A percentile compares a stretch with the other conserved stretches of the same genome.
Evolutionary conservation across 495 filamentous ascomycete genomes (phyloP).

Genomic region (Aspergillus indologenus): DNA sequence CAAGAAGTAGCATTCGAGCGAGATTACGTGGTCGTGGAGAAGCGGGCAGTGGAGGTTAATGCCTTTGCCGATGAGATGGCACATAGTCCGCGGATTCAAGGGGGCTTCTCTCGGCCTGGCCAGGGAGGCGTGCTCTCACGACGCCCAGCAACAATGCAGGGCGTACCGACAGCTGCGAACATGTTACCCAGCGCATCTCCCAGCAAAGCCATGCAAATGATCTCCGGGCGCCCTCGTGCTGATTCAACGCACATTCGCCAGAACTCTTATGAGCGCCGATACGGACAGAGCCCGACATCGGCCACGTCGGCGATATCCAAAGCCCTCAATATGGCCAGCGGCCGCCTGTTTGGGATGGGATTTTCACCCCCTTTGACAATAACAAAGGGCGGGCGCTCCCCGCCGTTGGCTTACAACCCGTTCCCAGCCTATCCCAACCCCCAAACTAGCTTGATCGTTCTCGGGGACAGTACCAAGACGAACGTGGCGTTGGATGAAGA

Average conservation of each 20-base stretch:
- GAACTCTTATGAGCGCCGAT: slow-evolving; percentile 75
- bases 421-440: slow-evolving; percentile 81
- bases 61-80: slow-evolving; percentile 94
- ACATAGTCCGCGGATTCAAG: slow-evolving; percentile 62
- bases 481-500: slow-evolving; percentile 73
- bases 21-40: slow-evolving; percentile 95
- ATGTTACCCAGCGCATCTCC: slow-evolving; percentile 36
- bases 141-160: slow-evolving; percentile 62
- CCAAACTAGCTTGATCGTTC: slow-evolving; percentile 55
- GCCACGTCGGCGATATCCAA: slow-evolving; percentile 89
- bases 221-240: slow-evolving; percentile 56
- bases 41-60: slow-evolving; percentile 91
- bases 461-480: slow-evolving; percentile 61
- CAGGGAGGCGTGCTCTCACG: slow-evolving; percentile 54
- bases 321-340: slow-evolving; percentile 89
- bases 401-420: slow-evolving; percentile 72
- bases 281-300: slow-evolving; percentile 72
- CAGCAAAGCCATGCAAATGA: slow-evolving; percentile 66
- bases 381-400: slow-evolving; percentile 63
- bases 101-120: slow-evolving; percentile 34
- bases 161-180: slow-evolving; percentile 44
- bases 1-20: slow-evolving; percentile 87
- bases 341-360: slow-evolving; percentile 73
- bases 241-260: slow-evolving; percentile 62
- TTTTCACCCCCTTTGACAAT: slow-evolving; percentile 68